These are phyloP conservation scores for Metschnikowia shivogae DNA, from an alignment of 805 yeast genomes.

Conservation along the genomic window DNA sequence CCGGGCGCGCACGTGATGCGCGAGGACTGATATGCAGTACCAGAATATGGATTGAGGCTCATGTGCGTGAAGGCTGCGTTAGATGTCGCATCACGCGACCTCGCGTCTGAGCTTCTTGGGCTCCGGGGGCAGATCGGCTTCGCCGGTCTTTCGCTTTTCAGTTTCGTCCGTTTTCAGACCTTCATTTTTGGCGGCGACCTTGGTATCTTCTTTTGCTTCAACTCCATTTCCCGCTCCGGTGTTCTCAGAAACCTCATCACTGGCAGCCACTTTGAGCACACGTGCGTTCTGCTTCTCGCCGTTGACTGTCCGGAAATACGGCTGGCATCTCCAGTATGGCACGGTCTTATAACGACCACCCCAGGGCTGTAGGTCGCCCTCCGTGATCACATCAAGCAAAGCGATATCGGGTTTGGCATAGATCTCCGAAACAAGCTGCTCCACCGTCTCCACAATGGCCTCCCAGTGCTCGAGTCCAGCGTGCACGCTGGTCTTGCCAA, in stretches of 20 bases:
- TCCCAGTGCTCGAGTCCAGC: slow-evolving; percentile 42
- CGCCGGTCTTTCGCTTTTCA: slow-evolving; percentile 6
- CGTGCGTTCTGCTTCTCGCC: slow-evolving; percentile 53
- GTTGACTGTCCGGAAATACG: slow-evolving; percentile 84
- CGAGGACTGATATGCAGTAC: too few species aligned
- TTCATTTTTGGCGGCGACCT: background rate
- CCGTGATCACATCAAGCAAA: slow-evolving; percentile 50
- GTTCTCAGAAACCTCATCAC: slow-evolving; percentile 11
- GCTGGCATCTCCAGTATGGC: slow-evolving; percentile 97
- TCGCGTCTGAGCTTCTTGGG: slow-evolving; percentile 2
- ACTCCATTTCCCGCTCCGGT: slow-evolving; percentile 6
- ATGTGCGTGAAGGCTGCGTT: too few species aligned
- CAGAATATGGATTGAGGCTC: too few species aligned
- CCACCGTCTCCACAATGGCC: slow-evolving; percentile 58
- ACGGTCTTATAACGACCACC: slow-evolving; percentile 77
- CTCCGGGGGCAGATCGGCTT: background rate
- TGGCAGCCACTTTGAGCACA: slow-evolving; percentile 37
- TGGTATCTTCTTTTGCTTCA: background rate
- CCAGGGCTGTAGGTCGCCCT: slow-evolving; percentile 59
- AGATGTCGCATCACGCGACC: too few species aligned
- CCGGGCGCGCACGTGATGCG: too few species aligned
- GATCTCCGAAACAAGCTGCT: slow-evolving; percentile 56
- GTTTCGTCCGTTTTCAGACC: background rate
- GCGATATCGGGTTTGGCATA: slow-evolving; percentile 49
- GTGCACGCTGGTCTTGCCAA: slow-evolving; percentile 52